Conservation (phyloP, 2,329 filamentous ascomycete species). For the Pseudocercospora macadamiae region DNA sequence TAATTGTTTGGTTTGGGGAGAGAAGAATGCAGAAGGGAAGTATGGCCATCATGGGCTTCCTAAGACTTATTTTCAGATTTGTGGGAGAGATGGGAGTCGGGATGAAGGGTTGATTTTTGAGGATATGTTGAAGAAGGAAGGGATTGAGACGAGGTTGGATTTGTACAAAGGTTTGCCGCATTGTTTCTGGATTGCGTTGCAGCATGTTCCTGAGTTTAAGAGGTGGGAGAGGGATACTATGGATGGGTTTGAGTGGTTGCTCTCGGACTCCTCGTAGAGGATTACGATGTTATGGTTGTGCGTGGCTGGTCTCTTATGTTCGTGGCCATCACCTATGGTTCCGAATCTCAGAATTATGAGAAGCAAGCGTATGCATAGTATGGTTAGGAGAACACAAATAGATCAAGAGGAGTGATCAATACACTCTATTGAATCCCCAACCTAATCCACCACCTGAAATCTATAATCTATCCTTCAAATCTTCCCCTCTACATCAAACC, state of each 20-base stretch:
- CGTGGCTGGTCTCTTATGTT: too few species aligned
- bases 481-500: background rate
- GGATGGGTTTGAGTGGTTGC: conserved; percentile 39
- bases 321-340: too few species aligned
- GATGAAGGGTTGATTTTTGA: conserved; percentile 59
- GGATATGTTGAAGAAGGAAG: conserved; percentile 48
- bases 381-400: too few species aligned
- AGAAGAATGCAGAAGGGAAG: background rate
- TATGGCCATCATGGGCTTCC: conserved; percentile 42
- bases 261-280: too few species aligned
- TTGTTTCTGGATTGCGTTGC: conserved; percentile 38
- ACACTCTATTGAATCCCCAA: too few species aligned
- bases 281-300: too few species aligned
- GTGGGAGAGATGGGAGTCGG: conserved; percentile 53
- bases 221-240: conserved; percentile 35
- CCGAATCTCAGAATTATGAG: too few species aligned
- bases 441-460: too few species aligned
- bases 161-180: conserved; percentile 49
- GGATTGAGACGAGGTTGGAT: conserved; percentile 48
- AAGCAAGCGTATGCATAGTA: too few species aligned
- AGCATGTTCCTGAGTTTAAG: conserved; percentile 36
- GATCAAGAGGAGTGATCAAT: too few species aligned
- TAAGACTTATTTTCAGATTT: conserved; percentile 54
- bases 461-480: too few species aligned
- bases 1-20: conserved; percentile 18